Evolutionary conservation across 2,329 filamentous ascomycete species (phyloP).

Genomic region (Massarina eburnea): DNA sequence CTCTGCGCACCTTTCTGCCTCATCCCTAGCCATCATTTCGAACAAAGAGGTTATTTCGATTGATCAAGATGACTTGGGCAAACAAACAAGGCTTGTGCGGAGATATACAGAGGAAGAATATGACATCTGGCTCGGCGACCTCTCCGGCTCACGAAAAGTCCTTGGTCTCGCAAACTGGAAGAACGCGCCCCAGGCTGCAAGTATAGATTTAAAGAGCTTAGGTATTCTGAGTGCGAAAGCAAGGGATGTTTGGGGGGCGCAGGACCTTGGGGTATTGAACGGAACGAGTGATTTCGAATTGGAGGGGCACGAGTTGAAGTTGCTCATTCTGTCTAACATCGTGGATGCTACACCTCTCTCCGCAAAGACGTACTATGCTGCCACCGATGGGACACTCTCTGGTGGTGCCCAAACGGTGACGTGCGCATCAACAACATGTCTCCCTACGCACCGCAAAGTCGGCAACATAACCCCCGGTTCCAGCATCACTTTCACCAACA

Average conservation of each 20-base stretch:
- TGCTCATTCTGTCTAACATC: constrained; percentile 41
- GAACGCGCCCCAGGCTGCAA: constrained; percentile 34
- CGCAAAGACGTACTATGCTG: constrained; percentile 32
- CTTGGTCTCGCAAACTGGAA: constrained; percentile 43
- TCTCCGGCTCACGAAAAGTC: constrained; percentile 38
- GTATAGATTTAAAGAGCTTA: constrained; percentile 33
- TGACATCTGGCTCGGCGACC: constrained; percentile 43
- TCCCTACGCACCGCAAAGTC: constrained; percentile 37
- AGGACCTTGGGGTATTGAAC: constrained; percentile 19
- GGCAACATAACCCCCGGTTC: constrained; percentile 30
- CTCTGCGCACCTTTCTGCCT: constrained; percentile 15
- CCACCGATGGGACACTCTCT: constrained; percentile 29
- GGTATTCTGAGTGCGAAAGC: constrained; percentile 38
- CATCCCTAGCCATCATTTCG: constrained; percentile 34
- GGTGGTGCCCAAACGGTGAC: constrained; percentile 28
- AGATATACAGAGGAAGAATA: constrained; percentile 42
- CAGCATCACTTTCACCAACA: constrained; percentile 29
- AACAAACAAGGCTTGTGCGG: constrained; percentile 53
- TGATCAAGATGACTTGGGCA: constrained; percentile 59
- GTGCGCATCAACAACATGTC: constrained; percentile 29
- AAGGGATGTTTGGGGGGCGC: constrained; percentile 41
- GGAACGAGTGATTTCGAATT: constrained; percentile 18
- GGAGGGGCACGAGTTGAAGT: constrained; percentile 30
- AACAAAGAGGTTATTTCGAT: constrained; percentile 60
- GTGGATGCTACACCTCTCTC: constrained; percentile 12